Evolutionary conservation across 1,284 basidiomycete genomes (phyloP).

Genomic region (Moesziomyces antarcticus): DNA sequence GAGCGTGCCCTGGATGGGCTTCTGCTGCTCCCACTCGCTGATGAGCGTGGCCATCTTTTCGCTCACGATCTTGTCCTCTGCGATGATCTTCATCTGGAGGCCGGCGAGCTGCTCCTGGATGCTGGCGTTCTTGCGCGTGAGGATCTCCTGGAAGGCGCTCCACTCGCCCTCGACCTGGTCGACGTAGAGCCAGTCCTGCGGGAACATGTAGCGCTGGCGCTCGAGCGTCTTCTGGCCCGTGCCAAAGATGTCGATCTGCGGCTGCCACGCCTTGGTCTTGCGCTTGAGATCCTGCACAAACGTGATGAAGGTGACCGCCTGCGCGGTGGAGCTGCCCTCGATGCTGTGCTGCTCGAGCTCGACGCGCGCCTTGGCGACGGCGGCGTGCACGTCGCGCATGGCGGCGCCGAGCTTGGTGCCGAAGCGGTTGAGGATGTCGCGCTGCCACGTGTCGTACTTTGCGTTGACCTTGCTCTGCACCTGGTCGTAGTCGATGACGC

Average conservation of each 20-base stretch:
- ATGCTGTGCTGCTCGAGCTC: slow-evolving; percentile 92
- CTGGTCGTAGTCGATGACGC: slow-evolving; percentile 95
- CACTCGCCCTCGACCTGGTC: slow-evolving; percentile 97
- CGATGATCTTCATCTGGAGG: slow-evolving; percentile 97
- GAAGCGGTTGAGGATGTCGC: slow-evolving; percentile 90
- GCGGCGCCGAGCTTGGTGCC: slow-evolving; percentile 89
- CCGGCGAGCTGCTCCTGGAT: slow-evolving; percentile 98
- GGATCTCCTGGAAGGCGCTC: slow-evolving; percentile 97
- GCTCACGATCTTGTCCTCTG: slow-evolving; percentile 89
- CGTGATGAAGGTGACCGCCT: slow-evolving; percentile 97
- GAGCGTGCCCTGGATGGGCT: slow-evolving; percentile 94
- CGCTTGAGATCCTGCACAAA: slow-evolving; percentile 98
- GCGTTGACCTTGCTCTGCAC: slow-evolving; percentile 97
- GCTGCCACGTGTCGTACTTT: slow-evolving; percentile 98
- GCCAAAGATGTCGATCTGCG: slow-evolving; percentile 92
- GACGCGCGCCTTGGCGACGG: slow-evolving; percentile 89
- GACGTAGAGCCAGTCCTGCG: slow-evolving; percentile 96
- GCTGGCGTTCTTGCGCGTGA: slow-evolving; percentile 96
- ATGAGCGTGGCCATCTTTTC: slow-evolving; percentile 81
- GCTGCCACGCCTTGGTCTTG: slow-evolving; percentile 95
- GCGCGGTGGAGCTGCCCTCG: slow-evolving; percentile 77
- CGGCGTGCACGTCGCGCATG: slow-evolving; percentile 96
- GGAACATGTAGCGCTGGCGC: slow-evolving; percentile 94
- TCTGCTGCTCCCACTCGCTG: slow-evolving; percentile 92
- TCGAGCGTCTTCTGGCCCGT: slow-evolving; percentile 96